Conservation (phyloP, 495 filamentous ascomycete species). For the Penicillium coffeae region DNA sequence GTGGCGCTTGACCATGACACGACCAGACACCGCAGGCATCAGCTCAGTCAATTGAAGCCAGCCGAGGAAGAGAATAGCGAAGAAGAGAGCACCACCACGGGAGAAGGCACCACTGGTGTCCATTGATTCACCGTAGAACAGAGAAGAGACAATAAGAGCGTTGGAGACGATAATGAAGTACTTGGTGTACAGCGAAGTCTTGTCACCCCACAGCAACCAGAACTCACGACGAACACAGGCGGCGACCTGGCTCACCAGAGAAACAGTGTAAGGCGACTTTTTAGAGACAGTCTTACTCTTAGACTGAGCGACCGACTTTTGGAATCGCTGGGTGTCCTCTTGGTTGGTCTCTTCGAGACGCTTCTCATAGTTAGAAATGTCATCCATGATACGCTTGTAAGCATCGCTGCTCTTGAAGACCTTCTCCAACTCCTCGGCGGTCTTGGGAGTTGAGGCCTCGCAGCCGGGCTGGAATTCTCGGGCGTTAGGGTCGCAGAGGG, state of each 20-base stretch:
- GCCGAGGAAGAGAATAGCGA: conserved; percentile 70
- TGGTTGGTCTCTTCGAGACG: conserved; percentile 55
- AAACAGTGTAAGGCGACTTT: conserved; percentile 69
- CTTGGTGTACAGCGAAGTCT: conserved; percentile 68
- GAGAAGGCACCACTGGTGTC: conserved; percentile 66
- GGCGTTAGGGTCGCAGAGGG: conserved; percentile 71
- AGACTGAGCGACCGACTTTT: conserved; percentile 61
- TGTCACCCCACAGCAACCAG: conserved; percentile 72
- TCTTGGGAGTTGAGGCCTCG: conserved; percentile 59
- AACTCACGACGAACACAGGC: conserved; percentile 72
- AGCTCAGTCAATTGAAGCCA: conserved; percentile 72
- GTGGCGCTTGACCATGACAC: conserved; percentile 61
- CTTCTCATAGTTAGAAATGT: conserved; percentile 58
- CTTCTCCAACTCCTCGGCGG: conserved; percentile 58
- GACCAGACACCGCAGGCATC: conserved; percentile 62
- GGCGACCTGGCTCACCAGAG: conserved; percentile 61
- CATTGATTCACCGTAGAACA: conserved; percentile 64
- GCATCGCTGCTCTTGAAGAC: conserved; percentile 52
- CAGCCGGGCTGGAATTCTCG: conserved; percentile 60
- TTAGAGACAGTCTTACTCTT: conserved; percentile 65
- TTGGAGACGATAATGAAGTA: conserved; percentile 74
- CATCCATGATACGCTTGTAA: conserved; percentile 51
- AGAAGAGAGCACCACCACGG: conserved; percentile 66
- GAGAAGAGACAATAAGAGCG: conserved; percentile 67
- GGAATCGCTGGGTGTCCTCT: conserved; percentile 66